Conservation (phyloP, 441 rosid genomes). For the Geranium incanum region DNA sequence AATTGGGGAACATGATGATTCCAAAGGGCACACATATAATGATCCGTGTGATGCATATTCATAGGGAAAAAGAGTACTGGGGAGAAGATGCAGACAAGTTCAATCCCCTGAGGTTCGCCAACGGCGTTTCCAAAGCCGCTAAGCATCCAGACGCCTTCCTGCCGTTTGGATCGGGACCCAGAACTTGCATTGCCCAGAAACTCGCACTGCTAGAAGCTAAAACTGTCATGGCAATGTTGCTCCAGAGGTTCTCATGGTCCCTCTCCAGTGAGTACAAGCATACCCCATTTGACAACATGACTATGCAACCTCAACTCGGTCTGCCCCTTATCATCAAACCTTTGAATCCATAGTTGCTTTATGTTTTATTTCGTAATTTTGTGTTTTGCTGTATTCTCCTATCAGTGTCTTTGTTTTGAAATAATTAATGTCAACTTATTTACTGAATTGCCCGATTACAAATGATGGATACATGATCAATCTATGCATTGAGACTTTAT, state of each 20-base stretch:
- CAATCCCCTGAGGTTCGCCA: slow-evolving; percentile 37
- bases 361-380: background rate
- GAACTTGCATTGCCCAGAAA: slow-evolving; percentile 47
- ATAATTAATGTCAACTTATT: too few species aligned
- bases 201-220: slow-evolving; percentile 43
- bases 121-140: slow-evolving; percentile 38
- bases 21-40: slow-evolving; percentile 32
- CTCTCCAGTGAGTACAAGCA: slow-evolving; percentile 37
- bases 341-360: background rate
- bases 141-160: slow-evolving; percentile 40
- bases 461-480: too few species aligned
- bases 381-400: too few species aligned
- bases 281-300: slow-evolving; percentile 28
- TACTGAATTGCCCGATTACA: too few species aligned
- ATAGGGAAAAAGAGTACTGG: slow-evolving; percentile 40
- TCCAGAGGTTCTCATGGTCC: slow-evolving; percentile 35
- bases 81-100: slow-evolving; percentile 51
- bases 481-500: too few species aligned
- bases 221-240: slow-evolving; percentile 32
- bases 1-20: slow-evolving; percentile 35
- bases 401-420: too few species aligned
- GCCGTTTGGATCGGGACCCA: slow-evolving; percentile 43
- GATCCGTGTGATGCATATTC: slow-evolving; percentile 36
- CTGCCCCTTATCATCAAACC: slow-evolving; percentile 35
- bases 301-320: slow-evolving; percentile 35